Evolutionary conservation across 805 yeast species (phyloP).

Genomic region (Monosporozyma unispora): DNA sequence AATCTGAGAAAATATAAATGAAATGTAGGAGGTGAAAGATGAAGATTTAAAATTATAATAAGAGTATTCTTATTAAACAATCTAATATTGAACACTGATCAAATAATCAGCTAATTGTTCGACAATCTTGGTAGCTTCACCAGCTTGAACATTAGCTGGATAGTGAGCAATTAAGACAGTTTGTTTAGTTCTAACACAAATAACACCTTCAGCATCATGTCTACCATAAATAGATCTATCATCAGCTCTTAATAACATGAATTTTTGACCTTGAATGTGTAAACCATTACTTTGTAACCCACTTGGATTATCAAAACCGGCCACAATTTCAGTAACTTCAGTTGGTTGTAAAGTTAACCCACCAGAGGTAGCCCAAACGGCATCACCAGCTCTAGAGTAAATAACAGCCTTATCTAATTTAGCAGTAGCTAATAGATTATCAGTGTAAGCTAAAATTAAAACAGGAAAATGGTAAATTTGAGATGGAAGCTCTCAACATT

Average conservation of each 20-base stretch:
- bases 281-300: conserved; percentile 78
- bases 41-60: background rate
- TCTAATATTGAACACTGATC: conserved; percentile 73
- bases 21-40: background rate
- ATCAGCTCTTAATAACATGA: conserved; percentile 82
- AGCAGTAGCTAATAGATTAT: conserved; percentile 78
- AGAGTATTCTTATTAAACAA: background rate
- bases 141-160: conserved; percentile 83
- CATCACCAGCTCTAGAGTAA: conserved; percentile 89
- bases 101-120: conserved; percentile 94
- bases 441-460: conserved; percentile 69
- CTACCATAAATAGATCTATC: conserved; percentile 92
- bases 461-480: background rate
- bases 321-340: conserved; percentile 67
- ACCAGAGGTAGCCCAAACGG: conserved; percentile 84
- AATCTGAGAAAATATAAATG: background rate
- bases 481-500: too few species aligned
- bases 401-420: conserved; percentile 88
- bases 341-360: conserved; percentile 52
- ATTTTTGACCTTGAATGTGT: conserved; percentile 76
- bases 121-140: conserved; percentile 89
- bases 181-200: conserved; percentile 89
- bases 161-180: conserved; percentile 91
- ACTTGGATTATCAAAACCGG: conserved; percentile 73
- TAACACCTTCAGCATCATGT: conserved; percentile 76